These are phyloP conservation scores for Sutorius eximius DNA, from an alignment of 1,284 basidiomycete genomes.

Conservation along the genomic window DNA sequence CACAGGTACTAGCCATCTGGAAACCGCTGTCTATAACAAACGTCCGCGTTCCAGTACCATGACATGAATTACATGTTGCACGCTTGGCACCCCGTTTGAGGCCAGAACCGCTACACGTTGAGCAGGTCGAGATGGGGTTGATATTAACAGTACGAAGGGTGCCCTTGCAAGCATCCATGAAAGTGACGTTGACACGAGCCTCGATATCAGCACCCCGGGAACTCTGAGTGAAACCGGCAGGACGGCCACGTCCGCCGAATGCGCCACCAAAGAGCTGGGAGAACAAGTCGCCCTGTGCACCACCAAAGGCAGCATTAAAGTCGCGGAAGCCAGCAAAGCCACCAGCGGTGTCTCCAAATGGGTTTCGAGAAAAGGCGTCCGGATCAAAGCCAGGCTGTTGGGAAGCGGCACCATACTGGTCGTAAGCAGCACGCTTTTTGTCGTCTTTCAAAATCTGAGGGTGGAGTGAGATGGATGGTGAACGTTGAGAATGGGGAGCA, in stretches of 20 bases:
- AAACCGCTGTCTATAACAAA: slow-evolving; percentile 95
- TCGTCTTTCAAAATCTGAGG: slow-evolving; percentile 87
- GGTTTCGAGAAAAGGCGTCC: slow-evolving; percentile 60
- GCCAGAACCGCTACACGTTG: slow-evolving; percentile 84
- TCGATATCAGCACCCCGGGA: slow-evolving; percentile 86
- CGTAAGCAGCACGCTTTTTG: slow-evolving; percentile 90
- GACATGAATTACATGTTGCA: slow-evolving; percentile 78
- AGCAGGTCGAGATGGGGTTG: slow-evolving; percentile 83
- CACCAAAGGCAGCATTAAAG: slow-evolving; percentile 69
- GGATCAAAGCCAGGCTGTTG: slow-evolving; percentile 94
- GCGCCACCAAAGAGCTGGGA: slow-evolving; percentile 82
- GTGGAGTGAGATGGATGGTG: slow-evolving; percentile 17
- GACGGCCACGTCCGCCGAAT: slow-evolving; percentile 53
- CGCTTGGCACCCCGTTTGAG: slow-evolving; percentile 87
- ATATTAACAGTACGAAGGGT: slow-evolving; percentile 76
- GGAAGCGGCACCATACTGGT: slow-evolving; percentile 93
- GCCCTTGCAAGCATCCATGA: slow-evolving; percentile 94
- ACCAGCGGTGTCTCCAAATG: slow-evolving; percentile 49
- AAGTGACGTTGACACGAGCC: slow-evolving; percentile 73
- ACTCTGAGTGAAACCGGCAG: slow-evolving; percentile 50
- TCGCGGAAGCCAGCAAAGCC: slow-evolving; percentile 72
- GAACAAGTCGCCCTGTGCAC: slow-evolving; percentile 71
- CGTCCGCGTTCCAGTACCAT: slow-evolving; percentile 85
- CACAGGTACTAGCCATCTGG: slow-evolving; percentile 95
- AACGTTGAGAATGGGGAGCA: slow-evolving; percentile 34